A percentile compares a stretch with the other conserved stretches of the same genome.
These are phyloP conservation scores for Suillus bovinus DNA, from an alignment of 768 basidiomycete species.

Conservation along the genomic window DNA sequence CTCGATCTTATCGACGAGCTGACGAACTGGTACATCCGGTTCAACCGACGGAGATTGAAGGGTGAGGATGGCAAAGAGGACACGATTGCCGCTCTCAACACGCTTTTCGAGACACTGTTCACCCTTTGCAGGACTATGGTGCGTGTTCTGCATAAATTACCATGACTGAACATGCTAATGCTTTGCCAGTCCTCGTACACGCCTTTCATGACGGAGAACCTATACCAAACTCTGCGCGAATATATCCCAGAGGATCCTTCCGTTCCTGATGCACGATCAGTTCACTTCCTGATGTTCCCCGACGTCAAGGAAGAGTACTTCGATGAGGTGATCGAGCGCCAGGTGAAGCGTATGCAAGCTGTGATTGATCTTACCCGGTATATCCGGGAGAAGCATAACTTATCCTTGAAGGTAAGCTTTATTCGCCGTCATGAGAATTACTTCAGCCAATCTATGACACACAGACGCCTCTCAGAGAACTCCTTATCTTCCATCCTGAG, in stretches of 20 bases:
- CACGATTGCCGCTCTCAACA: conserved; percentile 86
- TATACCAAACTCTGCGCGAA: conserved; percentile 87
- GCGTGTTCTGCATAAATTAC: conserved; percentile 23
- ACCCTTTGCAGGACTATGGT: conserved; percentile 97
- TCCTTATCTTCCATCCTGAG: conserved; percentile 92
- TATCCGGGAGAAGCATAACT: conserved; percentile 81
- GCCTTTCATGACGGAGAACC: conserved; percentile 95
- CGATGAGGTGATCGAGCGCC: conserved; percentile 88
- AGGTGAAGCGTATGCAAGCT: conserved; percentile 92
- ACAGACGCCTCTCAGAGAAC: conserved; percentile 89
- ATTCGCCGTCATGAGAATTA: conserved; percentile 1
- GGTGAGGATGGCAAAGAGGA: conserved; percentile 92
- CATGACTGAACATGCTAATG: conserved; percentile 6
- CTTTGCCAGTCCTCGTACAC: conserved; percentile 87
- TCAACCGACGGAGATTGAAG: conserved; percentile 94
- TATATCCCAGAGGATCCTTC: conserved; percentile 79
- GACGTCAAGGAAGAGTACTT: conserved; percentile 94
- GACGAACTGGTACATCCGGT: conserved; percentile 99
- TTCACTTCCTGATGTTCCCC: conserved; percentile 96
- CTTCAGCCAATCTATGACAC: conserved; percentile 1
- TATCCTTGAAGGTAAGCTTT: conserved; percentile 82
- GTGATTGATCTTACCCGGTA: conserved; percentile 92
- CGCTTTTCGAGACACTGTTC: conserved; percentile 92
- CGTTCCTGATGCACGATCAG: conserved; percentile 80
- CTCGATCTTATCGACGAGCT: conserved; percentile 92